A percentile compares a stretch with the other conserved stretches of the same genome.
Evolutionary conservation across 2,329 filamentous ascomycete genomes (phyloP).

Genomic region (Aspergillus chevalieri): DNA sequence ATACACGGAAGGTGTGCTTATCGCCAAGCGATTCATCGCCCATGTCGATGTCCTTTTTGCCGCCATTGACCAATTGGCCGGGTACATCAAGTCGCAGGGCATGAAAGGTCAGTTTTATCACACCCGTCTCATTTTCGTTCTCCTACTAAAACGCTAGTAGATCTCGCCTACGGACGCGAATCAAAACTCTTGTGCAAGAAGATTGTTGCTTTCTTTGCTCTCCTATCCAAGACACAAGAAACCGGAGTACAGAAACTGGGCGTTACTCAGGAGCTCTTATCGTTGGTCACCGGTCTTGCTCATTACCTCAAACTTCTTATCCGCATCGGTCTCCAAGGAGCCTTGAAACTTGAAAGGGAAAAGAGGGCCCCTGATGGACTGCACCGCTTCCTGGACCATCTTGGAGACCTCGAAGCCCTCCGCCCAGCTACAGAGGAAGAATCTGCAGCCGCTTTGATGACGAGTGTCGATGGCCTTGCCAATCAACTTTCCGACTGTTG

Average conservation of each 20-base stretch:
- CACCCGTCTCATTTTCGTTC: slow-evolving; percentile 2
- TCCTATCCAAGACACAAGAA: slow-evolving; percentile 91
- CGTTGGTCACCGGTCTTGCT: slow-evolving; percentile 87
- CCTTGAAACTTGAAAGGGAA: slow-evolving; percentile 84
- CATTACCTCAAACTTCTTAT: slow-evolving; percentile 98
- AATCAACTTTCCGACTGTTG: slow-evolving; percentile 81
- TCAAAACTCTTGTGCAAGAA: slow-evolving; percentile 99
- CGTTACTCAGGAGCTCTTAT: slow-evolving; percentile 96
- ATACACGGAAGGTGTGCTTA: slow-evolving; percentile 88
- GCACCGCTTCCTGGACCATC: slow-evolving; percentile 73
- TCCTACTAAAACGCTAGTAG: slow-evolving; percentile 39
- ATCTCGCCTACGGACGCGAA: slow-evolving; percentile 85
- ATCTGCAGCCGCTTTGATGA: slow-evolving; percentile 57
- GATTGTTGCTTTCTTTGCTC: slow-evolving; percentile 93
- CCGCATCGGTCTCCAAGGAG: slow-evolving; percentile 89
- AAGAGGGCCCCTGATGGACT: slow-evolving; percentile 67
- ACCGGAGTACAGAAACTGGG: slow-evolving; percentile 83
- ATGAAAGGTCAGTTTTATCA: slow-evolving; percentile 61
- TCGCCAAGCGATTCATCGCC: slow-evolving; percentile 91
- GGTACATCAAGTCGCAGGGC: slow-evolving; percentile 60
- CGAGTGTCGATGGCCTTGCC: slow-evolving; percentile 60
- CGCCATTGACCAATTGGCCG: slow-evolving; percentile 79
- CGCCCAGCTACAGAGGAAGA: slow-evolving; percentile 60
- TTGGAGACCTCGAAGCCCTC: slow-evolving; percentile 73
- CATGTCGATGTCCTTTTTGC: slow-evolving; percentile 91